These are phyloP conservation scores for Phaeosphaeria sp. DNA, from an alignment of 2,329 filamentous ascomycete species.

Conservation along the genomic window DNA sequence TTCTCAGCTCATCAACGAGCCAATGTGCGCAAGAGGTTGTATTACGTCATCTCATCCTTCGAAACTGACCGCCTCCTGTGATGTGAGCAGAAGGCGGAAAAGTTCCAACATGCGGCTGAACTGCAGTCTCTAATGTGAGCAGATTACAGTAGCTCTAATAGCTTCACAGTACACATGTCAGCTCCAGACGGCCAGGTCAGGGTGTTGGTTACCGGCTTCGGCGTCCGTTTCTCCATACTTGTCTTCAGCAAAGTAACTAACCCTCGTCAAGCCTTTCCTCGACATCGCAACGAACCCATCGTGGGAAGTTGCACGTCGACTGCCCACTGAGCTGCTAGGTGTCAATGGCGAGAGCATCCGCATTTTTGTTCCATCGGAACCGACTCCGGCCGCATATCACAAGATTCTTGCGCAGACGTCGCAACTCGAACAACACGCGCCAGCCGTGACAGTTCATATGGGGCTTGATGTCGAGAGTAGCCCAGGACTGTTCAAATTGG, in stretches of 20 bases:
- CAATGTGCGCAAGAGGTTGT: not conserved
- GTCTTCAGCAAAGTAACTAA: conserved; percentile 3
- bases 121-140: not conserved
- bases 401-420: conserved; percentile 70
- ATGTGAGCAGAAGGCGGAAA: not conserved
- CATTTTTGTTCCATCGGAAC: conserved; percentile 61
- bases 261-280: conserved; percentile 73
- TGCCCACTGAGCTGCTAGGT: conserved; percentile 51
- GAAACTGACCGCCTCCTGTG: not conserved
- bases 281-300: conserved; percentile 77
- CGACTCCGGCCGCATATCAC: conserved; percentile 75
- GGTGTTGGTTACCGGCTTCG: conserved; percentile 56
- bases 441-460: conserved; percentile 76
- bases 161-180: not conserved
- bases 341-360: conserved; percentile 50
- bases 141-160: not conserved
- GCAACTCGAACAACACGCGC: conserved; percentile 54
- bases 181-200: conserved; percentile 24
- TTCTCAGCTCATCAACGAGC: not conserved
- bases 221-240: conserved; percentile 20
- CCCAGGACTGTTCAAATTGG: conserved; percentile 70
- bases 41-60: not conserved
- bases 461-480: conserved; percentile 72
- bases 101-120: not conserved
- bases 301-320: conserved; percentile 63